Percentiles rank a stretch among this genome's conserved stretches.
Conservation (phyloP, 176 grass and related monocot species). For the Otatea glauca region DNA sequence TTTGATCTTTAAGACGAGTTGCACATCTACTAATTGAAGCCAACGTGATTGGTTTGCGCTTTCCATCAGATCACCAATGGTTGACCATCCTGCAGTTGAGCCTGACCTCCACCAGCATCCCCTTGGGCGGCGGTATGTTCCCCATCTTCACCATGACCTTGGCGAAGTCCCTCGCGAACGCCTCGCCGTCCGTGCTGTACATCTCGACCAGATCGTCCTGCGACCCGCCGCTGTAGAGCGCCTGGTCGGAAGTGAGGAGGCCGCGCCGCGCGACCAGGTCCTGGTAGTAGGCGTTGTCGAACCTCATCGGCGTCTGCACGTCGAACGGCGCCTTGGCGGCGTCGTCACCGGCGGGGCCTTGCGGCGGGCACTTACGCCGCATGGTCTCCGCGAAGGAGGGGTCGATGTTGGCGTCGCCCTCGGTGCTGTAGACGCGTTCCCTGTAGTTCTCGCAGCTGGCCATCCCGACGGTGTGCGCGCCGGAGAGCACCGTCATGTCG, state of each 20-base stretch:
- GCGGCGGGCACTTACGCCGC: not conserved
- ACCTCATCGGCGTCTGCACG: not conserved
- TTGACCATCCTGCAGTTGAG: constrained; percentile 53
- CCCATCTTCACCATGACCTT: constrained; percentile 68
- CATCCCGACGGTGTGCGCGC: constrained; percentile 71
- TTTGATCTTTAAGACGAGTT: not conserved
- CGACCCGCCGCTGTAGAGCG: constrained; percentile 45
- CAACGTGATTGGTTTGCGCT: not conserved
- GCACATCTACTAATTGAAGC: not conserved
- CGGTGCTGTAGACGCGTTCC: not conserved
- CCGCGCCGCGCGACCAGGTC: constrained; percentile 51
- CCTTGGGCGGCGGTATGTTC: constrained; percentile 37
- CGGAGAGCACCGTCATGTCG: constrained; percentile 56
- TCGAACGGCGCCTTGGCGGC: constrained; percentile 41
- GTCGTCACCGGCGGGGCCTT: not conserved
- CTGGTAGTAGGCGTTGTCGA: constrained; percentile 66
- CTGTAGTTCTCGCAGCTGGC: constrained; percentile 58
- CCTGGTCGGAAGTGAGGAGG: constrained; percentile 68
- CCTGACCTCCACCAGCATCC: constrained; percentile 58
- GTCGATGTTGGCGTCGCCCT: constrained; percentile 7
- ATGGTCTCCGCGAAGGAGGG: constrained; percentile 9
- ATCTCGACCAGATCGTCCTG: constrained; percentile 42
- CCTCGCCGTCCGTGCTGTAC: constrained; percentile 34
- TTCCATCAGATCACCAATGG: constrained; percentile 3
- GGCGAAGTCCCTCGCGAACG: constrained; percentile 56